Conservation (phyloP, 208 protist species). For the Trypanosoma melophagium region DNA sequence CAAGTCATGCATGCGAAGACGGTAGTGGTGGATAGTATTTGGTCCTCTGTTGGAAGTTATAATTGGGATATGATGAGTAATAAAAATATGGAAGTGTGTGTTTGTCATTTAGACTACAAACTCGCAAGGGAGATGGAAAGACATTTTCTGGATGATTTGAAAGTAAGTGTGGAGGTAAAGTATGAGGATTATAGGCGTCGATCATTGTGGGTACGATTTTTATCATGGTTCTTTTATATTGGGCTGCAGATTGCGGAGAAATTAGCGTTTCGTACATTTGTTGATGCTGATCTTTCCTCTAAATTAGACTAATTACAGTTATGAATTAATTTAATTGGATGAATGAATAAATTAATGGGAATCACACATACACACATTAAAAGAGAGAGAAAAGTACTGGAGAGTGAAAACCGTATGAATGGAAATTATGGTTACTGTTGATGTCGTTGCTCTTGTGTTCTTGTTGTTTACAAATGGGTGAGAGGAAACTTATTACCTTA, state of each 20-base stretch:
- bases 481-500: not conserved
- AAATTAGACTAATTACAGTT: conserved; percentile 36
- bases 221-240: conserved; percentile 84
- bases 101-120: conserved; percentile 67
- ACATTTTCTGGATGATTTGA: conserved; percentile 80
- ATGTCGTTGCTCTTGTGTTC: too few relatives aligned
- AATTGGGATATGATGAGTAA: conserved; percentile 94
- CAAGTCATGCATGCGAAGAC: conserved; percentile 93
- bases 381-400: too few relatives aligned
- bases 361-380: not conserved
- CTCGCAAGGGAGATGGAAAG: conserved; percentile 80
- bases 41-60: conserved; percentile 89
- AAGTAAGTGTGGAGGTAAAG: conserved; percentile 60
- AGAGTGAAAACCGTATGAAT: too few relatives aligned
- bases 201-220: conserved; percentile 64
- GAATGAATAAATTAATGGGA: not conserved
- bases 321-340: conserved; percentile 29
- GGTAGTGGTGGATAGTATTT: conserved; percentile 90
- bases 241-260: conserved; percentile 64
- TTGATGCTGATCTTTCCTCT: conserved; percentile 45
- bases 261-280: conserved; percentile 63
- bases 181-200: conserved; percentile 69
- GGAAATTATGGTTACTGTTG: not conserved
- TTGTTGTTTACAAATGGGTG: too few relatives aligned
- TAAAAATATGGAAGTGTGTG: conserved; percentile 88